Percentiles rank a stretch among this genome's conserved stretches.
Evolutionary conservation across 805 yeast species (phyloP).

Genomic region (Candida tallmaniae): DNA sequence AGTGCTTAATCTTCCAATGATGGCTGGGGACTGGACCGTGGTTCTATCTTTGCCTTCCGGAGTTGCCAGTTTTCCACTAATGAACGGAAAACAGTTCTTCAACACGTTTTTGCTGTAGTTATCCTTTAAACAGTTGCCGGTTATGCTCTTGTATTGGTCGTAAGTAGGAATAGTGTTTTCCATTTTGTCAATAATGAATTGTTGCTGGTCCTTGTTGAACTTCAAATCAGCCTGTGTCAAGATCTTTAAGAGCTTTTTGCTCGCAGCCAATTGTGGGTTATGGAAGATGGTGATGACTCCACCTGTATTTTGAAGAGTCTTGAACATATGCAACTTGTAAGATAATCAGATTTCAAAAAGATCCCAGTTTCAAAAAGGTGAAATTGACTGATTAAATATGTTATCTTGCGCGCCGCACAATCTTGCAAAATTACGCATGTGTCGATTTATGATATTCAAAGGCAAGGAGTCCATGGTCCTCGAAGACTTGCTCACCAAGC

Average conservation of each 20-base stretch:
- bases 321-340: constrained; percentile 32
- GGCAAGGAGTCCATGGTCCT: constrained; percentile 85
- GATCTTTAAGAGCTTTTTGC: constrained; percentile 24
- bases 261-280: constrained; percentile 30
- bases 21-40: constrained; percentile 13
- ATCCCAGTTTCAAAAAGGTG: neutral
- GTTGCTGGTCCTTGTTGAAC: constrained; percentile 25
- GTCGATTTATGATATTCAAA: constrained; percentile 87
- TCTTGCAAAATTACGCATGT: constrained; percentile 56
- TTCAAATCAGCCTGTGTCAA: constrained; percentile 28
- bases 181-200: constrained; percentile 34
- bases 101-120: constrained; percentile 20
- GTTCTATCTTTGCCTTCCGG: constrained; percentile 13
- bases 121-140: constrained; percentile 23
- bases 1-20: constrained; percentile 16
- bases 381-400: too few relatives aligned
- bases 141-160: constrained; percentile 32
- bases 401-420: too few relatives aligned
- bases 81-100: constrained; percentile 33
- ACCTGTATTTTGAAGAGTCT: constrained; percentile 38
- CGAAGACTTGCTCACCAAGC: constrained; percentile 83
- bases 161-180: constrained; percentile 39
- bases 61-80: constrained; percentile 20
- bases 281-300: constrained; percentile 40
- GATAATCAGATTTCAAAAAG: neutral